Evolutionary conservation across 1,284 basidiomycete genomes (phyloP), one percentile per base, ranked within the genome.

Genomic region (Melampsora americana): DNA sequence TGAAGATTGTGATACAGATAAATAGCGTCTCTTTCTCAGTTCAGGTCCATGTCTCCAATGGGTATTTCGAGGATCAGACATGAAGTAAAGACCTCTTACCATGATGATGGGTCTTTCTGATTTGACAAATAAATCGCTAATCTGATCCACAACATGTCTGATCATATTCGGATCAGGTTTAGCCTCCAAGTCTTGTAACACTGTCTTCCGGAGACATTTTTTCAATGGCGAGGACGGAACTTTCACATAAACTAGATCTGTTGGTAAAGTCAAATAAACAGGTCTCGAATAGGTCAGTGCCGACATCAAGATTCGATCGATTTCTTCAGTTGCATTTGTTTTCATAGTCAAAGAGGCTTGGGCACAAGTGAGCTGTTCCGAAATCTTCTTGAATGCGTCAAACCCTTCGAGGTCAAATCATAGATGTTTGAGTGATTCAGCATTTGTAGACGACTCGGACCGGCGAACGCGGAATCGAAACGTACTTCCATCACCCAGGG

Each of bases 231-330:
- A 86, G 2, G 87, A 83, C 0, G 91, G 87, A 28, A 95, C 89
- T 80, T 89, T 87, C 68, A 86, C 84, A 80, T 88, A 86, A 6
- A 92, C 90, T 56, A 94, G 84, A 80, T 98, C 92, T 14, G 90
- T 95, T 0, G 95, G 95, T 6, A 98, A 85, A 48, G 90, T 88
- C 70, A 98, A 84, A 82, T 98, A 98, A 23, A 91, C 92, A 0
- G 95, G 94, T 26, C 91, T 88, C 46, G 90, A 90, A 87, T 92
- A 79, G 48, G 75, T 87, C 69, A 96, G 87, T 77, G 92, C 92
- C 35, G 89, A 87, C 1, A 85, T 87, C 66, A 98, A 85, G 66
- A 93, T 86, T 56, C 89, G 87, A 83, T 98, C 95, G 65, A 98
- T 92, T 79, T 91, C 26, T 85, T 56, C 53, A 3, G 53, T 56